Conservation (phyloP, 768 basidiomycete species). For the Rhizopogon vesiculosus region DNA sequence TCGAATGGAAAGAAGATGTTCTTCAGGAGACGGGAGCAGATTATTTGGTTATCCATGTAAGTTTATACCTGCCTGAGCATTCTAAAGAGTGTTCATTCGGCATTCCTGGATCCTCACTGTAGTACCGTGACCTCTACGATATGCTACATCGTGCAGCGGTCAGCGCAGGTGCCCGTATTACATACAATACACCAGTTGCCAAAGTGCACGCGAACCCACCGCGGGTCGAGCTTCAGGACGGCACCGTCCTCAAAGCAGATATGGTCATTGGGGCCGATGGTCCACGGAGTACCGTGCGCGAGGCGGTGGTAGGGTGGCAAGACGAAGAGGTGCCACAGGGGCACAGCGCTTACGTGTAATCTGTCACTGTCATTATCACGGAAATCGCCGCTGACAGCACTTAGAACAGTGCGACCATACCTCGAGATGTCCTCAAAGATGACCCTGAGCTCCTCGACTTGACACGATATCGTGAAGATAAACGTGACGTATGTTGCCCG, state of each 20-base stretch:
- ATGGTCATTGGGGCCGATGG: conserved; percentile 65
- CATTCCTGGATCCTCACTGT: background rate
- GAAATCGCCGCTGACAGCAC: background rate
- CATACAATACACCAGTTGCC: conserved; percentile 36
- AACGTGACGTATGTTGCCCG: conserved; percentile 16
- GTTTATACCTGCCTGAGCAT: background rate
- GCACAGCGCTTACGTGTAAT: conserved; percentile 42
- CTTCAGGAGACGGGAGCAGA: conserved; percentile 49
- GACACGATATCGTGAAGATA: conserved; percentile 17
- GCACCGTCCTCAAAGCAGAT: conserved; percentile 44
- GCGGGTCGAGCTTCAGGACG: conserved; percentile 34
- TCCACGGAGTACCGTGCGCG: conserved; percentile 37
- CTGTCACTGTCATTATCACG: conserved; percentile 4
- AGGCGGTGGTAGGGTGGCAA: conserved; percentile 30
- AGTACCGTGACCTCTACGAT: conserved; percentile 53
- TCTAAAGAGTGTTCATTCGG: background rate
- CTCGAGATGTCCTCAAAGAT: conserved; percentile 35
- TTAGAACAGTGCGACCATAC: conserved; percentile 34
- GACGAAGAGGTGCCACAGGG: conserved; percentile 22
- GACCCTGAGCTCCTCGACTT: conserved; percentile 38
- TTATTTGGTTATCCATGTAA: conserved; percentile 49
- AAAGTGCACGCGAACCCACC: conserved; percentile 28
- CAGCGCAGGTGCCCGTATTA: conserved; percentile 46
- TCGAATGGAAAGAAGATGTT: conserved; percentile 46
- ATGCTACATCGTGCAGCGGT: conserved; percentile 44